A percentile compares a stretch with the other conserved stretches of the same genome.
Evolutionary conservation across 2,329 filamentous ascomycete species (phyloP).

Genomic region (Coccinonectria pachysandricola): DNA sequence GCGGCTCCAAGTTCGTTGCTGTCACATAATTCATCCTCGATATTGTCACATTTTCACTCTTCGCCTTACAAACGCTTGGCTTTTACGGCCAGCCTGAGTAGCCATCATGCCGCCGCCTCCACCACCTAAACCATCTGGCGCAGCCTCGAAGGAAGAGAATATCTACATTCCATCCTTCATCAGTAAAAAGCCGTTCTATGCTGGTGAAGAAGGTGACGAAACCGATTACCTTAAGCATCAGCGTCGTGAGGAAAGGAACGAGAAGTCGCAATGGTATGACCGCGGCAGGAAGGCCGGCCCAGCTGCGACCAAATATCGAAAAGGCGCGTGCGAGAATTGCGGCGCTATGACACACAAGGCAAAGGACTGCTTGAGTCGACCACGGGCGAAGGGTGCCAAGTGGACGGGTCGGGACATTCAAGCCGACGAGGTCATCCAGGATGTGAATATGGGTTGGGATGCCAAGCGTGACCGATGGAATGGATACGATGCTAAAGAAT

Average conservation of each 20-base stretch:
- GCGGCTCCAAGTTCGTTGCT: too few relatives aligned
- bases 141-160: conserved; percentile 75
- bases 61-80: too few relatives aligned
- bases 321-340: conserved; percentile 97
- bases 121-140: conserved; percentile 24
- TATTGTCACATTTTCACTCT: too few relatives aligned
- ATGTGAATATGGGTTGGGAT: conserved; percentile 86
- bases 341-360: conserved; percentile 93
- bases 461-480: conserved; percentile 98
- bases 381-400: conserved; percentile 78
- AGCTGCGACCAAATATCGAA: conserved; percentile 91
- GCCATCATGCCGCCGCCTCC: conserved; percentile 18
- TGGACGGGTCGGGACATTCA: conserved; percentile 92
- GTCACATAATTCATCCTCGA: too few relatives aligned
- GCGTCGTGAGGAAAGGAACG: conserved; percentile 51
- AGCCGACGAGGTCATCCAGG: conserved; percentile 78
- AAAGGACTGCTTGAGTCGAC: conserved; percentile 85
- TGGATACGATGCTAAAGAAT: conserved; percentile 87
- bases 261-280: conserved; percentile 83
- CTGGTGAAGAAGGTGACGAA: conserved; percentile 65
- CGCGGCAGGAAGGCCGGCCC: conserved; percentile 75
- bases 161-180: conserved; percentile 98
- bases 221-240: conserved; percentile 96
- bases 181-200: conserved; percentile 94
- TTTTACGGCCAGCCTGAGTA: too few relatives aligned